Conservation (phyloP, 2,329 filamentous ascomycete species). For the Dactylellina sp. region DNA sequence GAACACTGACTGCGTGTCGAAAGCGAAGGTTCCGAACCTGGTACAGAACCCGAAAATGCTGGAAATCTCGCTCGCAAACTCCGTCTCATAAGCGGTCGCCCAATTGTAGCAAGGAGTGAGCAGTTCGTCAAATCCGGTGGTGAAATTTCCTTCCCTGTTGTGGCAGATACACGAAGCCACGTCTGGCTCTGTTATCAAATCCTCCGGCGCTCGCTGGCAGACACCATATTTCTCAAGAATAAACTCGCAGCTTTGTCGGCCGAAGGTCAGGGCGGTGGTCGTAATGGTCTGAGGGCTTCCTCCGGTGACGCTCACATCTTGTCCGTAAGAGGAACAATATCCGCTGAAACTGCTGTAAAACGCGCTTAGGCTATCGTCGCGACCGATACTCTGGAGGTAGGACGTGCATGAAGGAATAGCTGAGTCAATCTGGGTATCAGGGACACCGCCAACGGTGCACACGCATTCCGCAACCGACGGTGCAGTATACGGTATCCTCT, state of each 20-base stretch:
- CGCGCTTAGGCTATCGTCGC: conserved; percentile 4
- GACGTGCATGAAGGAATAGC: conserved; percentile 37
- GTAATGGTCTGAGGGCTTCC: conserved; percentile 3
- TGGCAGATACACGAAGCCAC: conserved; percentile 50
- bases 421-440: conserved; percentile 36
- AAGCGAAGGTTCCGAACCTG: conserved; percentile 25
- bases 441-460: conserved; percentile 33
- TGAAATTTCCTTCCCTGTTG: conserved; percentile 25
- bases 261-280: not conserved
- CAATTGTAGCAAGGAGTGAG: conserved; percentile 37
- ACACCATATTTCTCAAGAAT: conserved; percentile 21
- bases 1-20: not conserved
- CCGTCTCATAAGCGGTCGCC: conserved; percentile 27
- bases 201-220: conserved; percentile 34
- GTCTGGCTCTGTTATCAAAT: conserved; percentile 40
- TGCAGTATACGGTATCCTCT: conserved; percentile 22
- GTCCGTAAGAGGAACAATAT: conserved; percentile 43
- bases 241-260: conserved; percentile 17
- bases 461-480: conserved; percentile 39
- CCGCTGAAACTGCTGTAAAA: conserved; percentile 48
- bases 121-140: conserved; percentile 38
- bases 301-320: not conserved
- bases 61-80: conserved; percentile 37
- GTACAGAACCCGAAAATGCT: conserved; percentile 48
- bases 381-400: conserved; percentile 16